Base-by-base conservation (phyloP, 345 rosid genomes). In the Boechera stricta region DNA sequence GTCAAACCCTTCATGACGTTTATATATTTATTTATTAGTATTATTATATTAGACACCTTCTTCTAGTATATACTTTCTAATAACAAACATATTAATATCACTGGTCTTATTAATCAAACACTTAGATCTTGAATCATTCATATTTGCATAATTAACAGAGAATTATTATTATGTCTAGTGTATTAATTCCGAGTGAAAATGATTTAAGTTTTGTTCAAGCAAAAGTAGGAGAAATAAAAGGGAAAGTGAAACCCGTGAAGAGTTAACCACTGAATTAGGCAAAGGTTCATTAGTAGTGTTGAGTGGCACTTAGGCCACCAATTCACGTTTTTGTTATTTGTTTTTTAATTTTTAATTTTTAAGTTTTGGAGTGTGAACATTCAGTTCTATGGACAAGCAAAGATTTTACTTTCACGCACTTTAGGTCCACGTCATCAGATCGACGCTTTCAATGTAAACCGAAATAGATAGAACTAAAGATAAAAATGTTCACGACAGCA, bases 161-260 rank as follows among this genome's bases (percentile, higher is more conserved):
- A 33, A n/a, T 28, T 44, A 32, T 76, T 31, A 12, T 12, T 33
- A n/a, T 12, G 72, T 28, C 10, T 32, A 66, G 21, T 51, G 61
- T 49, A 38, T 68, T 39, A 57, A 31, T 33, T 44, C 52, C 4
- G 18, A 73, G 56, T 51, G 52, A 60, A 60, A 21, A 59, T 39
- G 24, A 15, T 71, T 21, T 77, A 41, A n/a, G 9, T 36, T 55
- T 32, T 54, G 56, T 77, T 48, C n/a, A 69, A 62, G 28, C 63
- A 57, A 77, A 62, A 70, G 75, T 36, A 15, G 41, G 63, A 54
- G 56, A 35, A 63, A 55, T 21, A 54, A 44, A 71, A 36, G 49
- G 12, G 69, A 81, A 79, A 78, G 79, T 85, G 79, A 79, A 77
- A 77, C 85, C 76, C 82, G 81, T 83, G 84, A 82, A 77, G 61